These are phyloP conservation scores for Chrysanthemum lavandulifolium DNA, from an alignment of 129 eudicot genomes.

Conservation along the genomic window DNA sequence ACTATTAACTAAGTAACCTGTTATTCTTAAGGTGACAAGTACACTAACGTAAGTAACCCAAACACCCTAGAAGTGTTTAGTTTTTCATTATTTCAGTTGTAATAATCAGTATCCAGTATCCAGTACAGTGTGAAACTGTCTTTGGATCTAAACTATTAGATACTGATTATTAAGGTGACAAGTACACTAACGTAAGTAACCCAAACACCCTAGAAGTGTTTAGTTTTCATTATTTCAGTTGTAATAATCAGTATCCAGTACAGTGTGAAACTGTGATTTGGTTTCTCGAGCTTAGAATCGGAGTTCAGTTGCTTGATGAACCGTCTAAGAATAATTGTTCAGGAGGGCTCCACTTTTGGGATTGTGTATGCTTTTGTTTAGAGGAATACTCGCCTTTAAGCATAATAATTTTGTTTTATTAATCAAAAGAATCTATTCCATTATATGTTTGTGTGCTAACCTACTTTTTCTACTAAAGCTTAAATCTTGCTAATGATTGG, in stretches of 20 bases:
- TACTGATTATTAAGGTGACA: too few species aligned
- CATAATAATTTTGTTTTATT: constrained; percentile 30
- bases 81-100: too few species aligned
- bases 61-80: neutral
- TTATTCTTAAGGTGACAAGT: neutral
- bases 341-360: constrained; percentile 19
- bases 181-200: neutral
- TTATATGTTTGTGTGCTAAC: constrained; percentile 28
- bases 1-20: too few species aligned
- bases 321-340: constrained; percentile 23
- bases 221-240: too few species aligned
- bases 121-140: neutral
- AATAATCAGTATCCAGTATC: too few species aligned
- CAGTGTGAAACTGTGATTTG: neutral
- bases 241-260: too few species aligned
- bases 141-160: too few species aligned
- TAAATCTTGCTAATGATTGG: constrained; percentile 24
- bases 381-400: constrained; percentile 48
- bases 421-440: constrained; percentile 35
- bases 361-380: constrained; percentile 50
- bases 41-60: neutral
- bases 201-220: neutral
- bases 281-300: constrained; percentile 1
- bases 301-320: constrained; percentile 27
- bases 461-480: constrained; percentile 28